These are phyloP conservation scores for Eucalyptus dawsonii DNA, from an alignment of 345 rosid species.

Conservation along the genomic window DNA sequence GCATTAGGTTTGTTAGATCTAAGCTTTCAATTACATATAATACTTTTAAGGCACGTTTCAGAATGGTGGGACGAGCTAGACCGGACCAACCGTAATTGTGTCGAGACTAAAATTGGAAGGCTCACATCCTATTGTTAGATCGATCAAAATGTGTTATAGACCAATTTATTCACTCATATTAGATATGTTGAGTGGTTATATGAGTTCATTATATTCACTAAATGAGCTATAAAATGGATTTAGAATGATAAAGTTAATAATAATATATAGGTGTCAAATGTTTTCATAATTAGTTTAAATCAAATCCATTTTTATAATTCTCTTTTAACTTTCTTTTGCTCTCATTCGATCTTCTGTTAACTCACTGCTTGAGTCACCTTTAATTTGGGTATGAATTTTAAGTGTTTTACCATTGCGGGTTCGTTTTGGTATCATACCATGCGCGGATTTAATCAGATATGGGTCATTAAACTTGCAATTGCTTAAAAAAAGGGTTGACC, in stretches of 20 bases:
- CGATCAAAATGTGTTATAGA: not conserved
- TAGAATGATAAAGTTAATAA: accelerated
- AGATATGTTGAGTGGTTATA: not conserved
- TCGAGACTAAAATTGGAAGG: not conserved
- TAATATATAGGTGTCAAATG: accelerated
- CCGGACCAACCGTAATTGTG: accelerated
- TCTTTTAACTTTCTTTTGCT: accelerated
- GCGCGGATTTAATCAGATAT: accelerated
- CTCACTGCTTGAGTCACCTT: accelerated
- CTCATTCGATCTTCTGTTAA: accelerated
- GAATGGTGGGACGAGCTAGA: accelerated
- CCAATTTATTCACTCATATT: accelerated
- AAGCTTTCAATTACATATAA: not conserved
- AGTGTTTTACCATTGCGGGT: no score
- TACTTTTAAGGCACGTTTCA: accelerated
- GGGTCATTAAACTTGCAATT: no score
- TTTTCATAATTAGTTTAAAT: not conserved
- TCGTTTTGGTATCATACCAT: no score
- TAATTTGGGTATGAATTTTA: accelerated
- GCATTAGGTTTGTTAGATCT: not conserved
- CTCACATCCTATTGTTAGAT: accelerated
- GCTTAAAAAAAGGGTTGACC: no score
- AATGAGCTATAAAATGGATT: no score
- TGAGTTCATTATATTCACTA: not conserved
- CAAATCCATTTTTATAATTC: accelerated